Conservation (phyloP, 2,329 filamentous ascomycete genomes). For the Xylaria sp. region DNA sequence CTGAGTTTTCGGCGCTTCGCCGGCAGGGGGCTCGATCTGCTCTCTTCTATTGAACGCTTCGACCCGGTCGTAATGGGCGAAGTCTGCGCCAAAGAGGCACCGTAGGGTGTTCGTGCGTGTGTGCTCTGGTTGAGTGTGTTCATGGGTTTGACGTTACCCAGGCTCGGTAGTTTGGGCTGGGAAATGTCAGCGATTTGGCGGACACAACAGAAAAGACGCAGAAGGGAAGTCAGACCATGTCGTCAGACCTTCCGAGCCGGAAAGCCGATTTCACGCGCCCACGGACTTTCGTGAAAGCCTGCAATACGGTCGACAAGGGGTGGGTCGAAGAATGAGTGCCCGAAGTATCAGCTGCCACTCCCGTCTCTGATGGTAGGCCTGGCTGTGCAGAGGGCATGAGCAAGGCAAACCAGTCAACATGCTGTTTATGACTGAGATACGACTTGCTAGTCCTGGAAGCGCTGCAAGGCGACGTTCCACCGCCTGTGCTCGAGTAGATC, state of each 20-base stretch:
- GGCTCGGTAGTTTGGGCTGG: slow-evolving; percentile 12
- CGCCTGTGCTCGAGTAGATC: slow-evolving; percentile 3
- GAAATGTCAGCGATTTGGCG: slow-evolving; percentile 1
- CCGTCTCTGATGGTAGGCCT: slow-evolving; percentile 10
- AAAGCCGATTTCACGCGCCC: slow-evolving; percentile 4
- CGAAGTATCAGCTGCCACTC: slow-evolving; percentile 9
- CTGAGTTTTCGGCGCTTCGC: slow-evolving; percentile 25
- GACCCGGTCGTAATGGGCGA: slow-evolving; percentile 14
- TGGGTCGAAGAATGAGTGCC: not conserved
- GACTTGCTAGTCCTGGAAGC: slow-evolving; percentile 1
- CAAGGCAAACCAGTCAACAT: slow-evolving; percentile 21
- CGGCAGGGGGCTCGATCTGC: slow-evolving; percentile 11
- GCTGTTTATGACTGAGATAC: slow-evolving; percentile 10
- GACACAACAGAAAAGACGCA: not conserved
- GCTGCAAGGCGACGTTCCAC: slow-evolving; percentile 7
- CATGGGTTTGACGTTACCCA: slow-evolving; percentile 18
- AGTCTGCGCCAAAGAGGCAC: slow-evolving; percentile 2
- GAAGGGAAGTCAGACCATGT: slow-evolving; percentile 14
- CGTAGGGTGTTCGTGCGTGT: not conserved
- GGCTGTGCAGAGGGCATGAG: slow-evolving; percentile 15
- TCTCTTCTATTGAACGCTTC: slow-evolving; percentile 23
- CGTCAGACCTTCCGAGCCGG: slow-evolving; percentile 8
- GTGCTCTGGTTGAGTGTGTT: slow-evolving; percentile 23
- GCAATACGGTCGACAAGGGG: not conserved
- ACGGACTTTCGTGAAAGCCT: not conserved